Percentiles rank a stretch among this genome's conserved stretches.
Conservation (phyloP, 306 rosid species). For the Mimosa pudica region DNA sequence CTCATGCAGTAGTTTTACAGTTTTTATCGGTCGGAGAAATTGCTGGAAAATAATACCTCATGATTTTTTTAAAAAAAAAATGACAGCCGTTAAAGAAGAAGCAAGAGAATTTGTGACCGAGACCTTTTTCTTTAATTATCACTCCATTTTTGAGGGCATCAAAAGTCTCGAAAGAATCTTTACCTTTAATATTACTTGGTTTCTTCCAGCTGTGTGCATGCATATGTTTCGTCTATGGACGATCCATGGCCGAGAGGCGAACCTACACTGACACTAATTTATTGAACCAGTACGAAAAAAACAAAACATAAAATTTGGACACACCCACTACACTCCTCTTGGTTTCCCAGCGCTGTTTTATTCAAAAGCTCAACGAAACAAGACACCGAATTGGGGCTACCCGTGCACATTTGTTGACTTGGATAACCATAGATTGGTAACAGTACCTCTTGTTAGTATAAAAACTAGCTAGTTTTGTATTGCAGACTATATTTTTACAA, state of each 20-base stretch:
- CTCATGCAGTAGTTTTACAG: background rate
- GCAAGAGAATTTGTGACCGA: background rate
- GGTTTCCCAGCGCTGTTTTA: too few relatives aligned
- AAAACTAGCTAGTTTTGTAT: too few relatives aligned
- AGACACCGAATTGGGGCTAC: too few relatives aligned
- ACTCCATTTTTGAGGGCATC: background rate
- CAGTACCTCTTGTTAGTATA: too few relatives aligned
- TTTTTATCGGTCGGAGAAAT: background rate
- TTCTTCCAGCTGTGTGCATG: slow-evolving; percentile 6
- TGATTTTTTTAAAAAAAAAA: background rate
- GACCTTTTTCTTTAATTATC: background rate
- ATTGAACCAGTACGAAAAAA: background rate
- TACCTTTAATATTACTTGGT: background rate
- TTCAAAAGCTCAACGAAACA: too few relatives aligned
- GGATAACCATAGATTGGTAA: background rate
- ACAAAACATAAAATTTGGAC: too few relatives aligned
- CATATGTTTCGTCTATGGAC: background rate
- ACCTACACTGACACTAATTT: background rate
- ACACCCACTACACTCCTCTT: too few relatives aligned
- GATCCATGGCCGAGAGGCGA: background rate
- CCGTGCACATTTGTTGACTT: background rate
- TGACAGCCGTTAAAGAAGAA: background rate
- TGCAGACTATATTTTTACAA: too few relatives aligned
- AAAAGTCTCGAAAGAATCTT: background rate
- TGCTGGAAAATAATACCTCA: background rate